phyloP scores from a whole-genome alignment of 495 filamentous ascomycete species.

The Aspergillus ostianus region DNA sequence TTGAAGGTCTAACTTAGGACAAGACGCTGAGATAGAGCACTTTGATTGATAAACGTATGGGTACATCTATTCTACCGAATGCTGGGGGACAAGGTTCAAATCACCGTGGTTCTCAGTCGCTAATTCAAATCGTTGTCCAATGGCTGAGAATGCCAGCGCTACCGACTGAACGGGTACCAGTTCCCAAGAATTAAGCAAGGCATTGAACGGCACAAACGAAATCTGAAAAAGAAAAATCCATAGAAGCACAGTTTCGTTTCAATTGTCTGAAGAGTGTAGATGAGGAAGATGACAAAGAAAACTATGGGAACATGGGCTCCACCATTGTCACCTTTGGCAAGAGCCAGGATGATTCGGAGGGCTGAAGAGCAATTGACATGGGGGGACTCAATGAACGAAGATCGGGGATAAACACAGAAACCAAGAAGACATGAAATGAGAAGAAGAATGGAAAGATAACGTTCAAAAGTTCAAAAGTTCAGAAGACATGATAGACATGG shows the following conservation, averaged over 20 bases:
- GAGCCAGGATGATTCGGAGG: neutral
- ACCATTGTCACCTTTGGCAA: neutral
- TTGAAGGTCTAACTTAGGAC: neutral
- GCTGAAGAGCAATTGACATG: neutral
- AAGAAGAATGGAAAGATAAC: neutral
- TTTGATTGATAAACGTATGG: constrained; percentile 28
- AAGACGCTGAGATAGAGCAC: neutral
- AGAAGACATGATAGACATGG: constrained; percentile 13
- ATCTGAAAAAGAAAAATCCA: constrained; percentile 14
- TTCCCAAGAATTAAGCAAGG: neutral
- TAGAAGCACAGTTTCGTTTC: constrained; percentile 31
- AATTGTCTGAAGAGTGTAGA: constrained; percentile 8
- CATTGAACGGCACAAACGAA: neutral
- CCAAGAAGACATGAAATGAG: constrained; percentile 3
- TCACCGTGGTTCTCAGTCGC: neutral
- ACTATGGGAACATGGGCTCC: constrained; percentile 7
- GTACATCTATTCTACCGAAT: constrained; percentile 31
- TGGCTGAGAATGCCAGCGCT: neutral
- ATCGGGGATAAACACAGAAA: neutral
- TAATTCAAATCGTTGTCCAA: neutral
- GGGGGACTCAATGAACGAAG: neutral
- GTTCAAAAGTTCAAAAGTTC: constrained; percentile 13
- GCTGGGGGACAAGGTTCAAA: constrained; percentile 18
- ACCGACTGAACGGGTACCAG: neutral
- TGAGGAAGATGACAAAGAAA: constrained; percentile 10